Evolutionary conservation across 768 basidiomycete genomes (phyloP).

Genomic region (Boletus fagicola): DNA sequence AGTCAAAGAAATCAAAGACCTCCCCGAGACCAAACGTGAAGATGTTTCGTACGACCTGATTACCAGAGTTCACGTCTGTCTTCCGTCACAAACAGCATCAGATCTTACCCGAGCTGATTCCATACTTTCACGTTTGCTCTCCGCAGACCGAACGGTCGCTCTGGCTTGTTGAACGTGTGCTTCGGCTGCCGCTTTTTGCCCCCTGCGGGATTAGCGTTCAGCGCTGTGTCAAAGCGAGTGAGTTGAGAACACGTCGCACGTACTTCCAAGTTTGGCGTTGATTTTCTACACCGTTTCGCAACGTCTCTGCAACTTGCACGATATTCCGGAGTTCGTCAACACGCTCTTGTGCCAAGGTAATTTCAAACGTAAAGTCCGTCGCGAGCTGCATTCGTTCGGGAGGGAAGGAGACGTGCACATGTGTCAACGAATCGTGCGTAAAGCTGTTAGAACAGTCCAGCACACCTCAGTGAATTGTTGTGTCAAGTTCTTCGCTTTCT

Average conservation of each 20-base stretch:
- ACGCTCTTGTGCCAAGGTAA: not conserved
- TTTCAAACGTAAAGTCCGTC: slow-evolving; percentile 15
- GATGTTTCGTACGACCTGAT: slow-evolving; percentile 14
- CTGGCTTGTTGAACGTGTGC: slow-evolving; percentile 12
- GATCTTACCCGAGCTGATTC: slow-evolving; percentile 16
- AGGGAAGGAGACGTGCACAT: not conserved
- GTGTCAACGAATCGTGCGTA: not conserved
- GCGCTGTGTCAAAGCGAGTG: not conserved
- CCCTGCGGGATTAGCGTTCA: not conserved
- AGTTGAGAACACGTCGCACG: not conserved
- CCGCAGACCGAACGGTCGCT: slow-evolving; percentile 10
- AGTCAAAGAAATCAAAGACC: slow-evolving; percentile 15
- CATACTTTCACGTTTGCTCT: slow-evolving; percentile 11
- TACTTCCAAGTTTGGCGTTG: slow-evolving; percentile 10
- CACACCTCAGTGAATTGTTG: slow-evolving; percentile 7
- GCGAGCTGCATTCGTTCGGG: slow-evolving; percentile 1
- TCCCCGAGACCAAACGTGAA: slow-evolving; percentile 17
- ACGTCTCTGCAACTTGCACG: not conserved
- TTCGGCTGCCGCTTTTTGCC: slow-evolving; percentile 1
- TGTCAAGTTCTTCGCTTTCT: slow-evolving; percentile 12
- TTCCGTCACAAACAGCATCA: not conserved
- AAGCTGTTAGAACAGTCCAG: not conserved
- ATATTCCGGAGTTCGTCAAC: not conserved
- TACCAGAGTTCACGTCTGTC: not conserved
- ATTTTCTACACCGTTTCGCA: not conserved